Conservation (phyloP, 2,329 filamentous ascomycete species). For the Neophaeococcomyces mojaviensis region DNA sequence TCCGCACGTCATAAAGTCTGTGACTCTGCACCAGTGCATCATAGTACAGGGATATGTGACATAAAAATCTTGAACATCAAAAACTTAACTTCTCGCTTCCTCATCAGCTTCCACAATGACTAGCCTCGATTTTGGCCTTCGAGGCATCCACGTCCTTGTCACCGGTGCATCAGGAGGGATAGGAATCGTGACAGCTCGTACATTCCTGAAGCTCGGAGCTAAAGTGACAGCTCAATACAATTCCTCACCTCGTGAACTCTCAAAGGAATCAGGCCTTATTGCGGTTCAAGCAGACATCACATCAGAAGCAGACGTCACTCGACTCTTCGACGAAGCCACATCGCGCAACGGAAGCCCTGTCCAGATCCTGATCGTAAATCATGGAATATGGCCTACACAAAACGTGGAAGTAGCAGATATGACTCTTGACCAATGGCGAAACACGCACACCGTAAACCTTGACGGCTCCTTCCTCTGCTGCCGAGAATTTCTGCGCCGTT, state of each 20-base stretch:
- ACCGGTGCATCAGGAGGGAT: constrained; percentile 1
- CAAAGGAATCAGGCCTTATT: neutral
- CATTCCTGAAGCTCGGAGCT: neutral
- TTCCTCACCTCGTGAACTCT: neutral
- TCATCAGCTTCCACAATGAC: too few relatives aligned
- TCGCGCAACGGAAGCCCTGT: neutral
- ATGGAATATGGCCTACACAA: neutral
- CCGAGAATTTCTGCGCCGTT: neutral
- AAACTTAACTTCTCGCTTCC: too few relatives aligned
- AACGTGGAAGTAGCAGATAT: neutral
- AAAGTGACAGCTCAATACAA: neutral
- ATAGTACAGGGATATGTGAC: too few relatives aligned
- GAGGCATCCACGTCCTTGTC: neutral
- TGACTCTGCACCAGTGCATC: too few relatives aligned
- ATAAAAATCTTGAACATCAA: too few relatives aligned
- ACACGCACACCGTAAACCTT: neutral
- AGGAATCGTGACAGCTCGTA: neutral
- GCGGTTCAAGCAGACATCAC: neutral
- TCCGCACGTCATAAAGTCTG: too few relatives aligned
- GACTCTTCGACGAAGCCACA: neutral
- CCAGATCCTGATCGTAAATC: constrained; percentile 2
- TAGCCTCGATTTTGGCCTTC: neutral
- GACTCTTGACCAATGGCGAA: neutral
- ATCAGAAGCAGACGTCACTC: neutral
- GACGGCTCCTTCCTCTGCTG: neutral